Conservation (phyloP, 805 yeast genomes). For the Candida berthetii region DNA sequence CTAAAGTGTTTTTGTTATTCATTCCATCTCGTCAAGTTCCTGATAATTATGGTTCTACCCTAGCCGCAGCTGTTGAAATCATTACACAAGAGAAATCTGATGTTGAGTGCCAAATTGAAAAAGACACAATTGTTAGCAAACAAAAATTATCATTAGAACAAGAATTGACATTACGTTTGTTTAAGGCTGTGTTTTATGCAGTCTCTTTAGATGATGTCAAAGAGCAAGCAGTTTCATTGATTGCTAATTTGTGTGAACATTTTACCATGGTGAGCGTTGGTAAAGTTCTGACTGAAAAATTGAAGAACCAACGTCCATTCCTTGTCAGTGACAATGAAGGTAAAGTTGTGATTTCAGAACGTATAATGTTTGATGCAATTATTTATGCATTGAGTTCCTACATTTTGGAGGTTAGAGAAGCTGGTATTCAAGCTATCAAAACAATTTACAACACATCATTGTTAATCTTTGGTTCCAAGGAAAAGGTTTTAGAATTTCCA, state of each 20-base stretch:
- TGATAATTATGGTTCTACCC: slow-evolving; percentile 30
- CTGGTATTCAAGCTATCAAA: slow-evolving; percentile 65
- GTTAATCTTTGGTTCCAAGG: slow-evolving; percentile 59
- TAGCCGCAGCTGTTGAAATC: slow-evolving; percentile 43
- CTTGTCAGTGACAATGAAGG: slow-evolving; percentile 80
- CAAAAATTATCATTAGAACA: slow-evolving; percentile 54
- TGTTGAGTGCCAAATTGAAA: slow-evolving; percentile 24
- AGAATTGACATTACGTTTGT: slow-evolving; percentile 52
- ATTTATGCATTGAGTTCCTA: slow-evolving; percentile 77
- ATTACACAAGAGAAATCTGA: slow-evolving; percentile 30
- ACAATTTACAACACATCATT: slow-evolving; percentile 55
- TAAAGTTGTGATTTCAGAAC: slow-evolving; percentile 57
- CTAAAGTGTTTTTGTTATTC: slow-evolving; percentile 60
- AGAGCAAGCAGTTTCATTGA: slow-evolving; percentile 57
- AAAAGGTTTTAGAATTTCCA: slow-evolving; percentile 65
- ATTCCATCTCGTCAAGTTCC: slow-evolving; percentile 39
- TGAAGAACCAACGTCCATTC: slow-evolving; percentile 64
- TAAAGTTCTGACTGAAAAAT: slow-evolving; percentile 60
- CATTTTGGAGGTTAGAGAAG: slow-evolving; percentile 58
- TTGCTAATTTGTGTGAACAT: slow-evolving; percentile 70
- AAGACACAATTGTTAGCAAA: slow-evolving; percentile 40
- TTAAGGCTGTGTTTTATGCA: slow-evolving; percentile 71
- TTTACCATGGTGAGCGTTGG: slow-evolving; percentile 74
- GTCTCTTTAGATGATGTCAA: slow-evolving; percentile 67
- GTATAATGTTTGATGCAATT: slow-evolving; percentile 67